Percentiles rank a stretch among this genome's conserved stretches.
phyloP scores from a whole-genome alignment of 2,329 filamentous ascomycete species.

The Cladorrhinum sp. region DNA sequence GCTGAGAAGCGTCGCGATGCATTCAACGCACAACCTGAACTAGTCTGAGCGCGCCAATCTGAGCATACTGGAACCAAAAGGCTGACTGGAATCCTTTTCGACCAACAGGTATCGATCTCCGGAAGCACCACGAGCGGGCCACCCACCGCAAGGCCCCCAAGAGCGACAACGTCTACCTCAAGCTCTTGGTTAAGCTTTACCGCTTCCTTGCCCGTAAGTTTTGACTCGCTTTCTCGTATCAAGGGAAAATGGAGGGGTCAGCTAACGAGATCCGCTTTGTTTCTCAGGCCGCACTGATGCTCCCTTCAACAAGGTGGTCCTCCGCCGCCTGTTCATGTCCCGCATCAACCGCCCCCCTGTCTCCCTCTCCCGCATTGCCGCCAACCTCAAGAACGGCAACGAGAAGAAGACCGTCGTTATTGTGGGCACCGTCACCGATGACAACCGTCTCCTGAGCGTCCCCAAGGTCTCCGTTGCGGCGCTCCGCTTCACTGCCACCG shows the following conservation, averaged over 20 bases:
- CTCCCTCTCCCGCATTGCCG: conserved; percentile 84
- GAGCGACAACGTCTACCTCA: conserved; percentile 97
- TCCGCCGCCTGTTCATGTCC: conserved; percentile 97
- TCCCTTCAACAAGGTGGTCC: conserved; percentile 97
- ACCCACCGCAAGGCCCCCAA: conserved; percentile 92
- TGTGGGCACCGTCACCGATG: conserved; percentile 93
- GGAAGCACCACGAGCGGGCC: conserved; percentile 65
- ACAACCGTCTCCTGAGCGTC: conserved; percentile 86
- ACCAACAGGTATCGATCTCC: conserved; percentile 67
- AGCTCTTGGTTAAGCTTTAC: conserved; percentile 97
- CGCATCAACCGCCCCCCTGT: conserved; percentile 97
- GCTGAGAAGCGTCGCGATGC: neutral
- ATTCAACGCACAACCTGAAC: conserved; percentile 6
- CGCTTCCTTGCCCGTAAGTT: conserved; percentile 88
- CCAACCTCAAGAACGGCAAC: conserved; percentile 61
- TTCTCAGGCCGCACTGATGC: conserved; percentile 84
- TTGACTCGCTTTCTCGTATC: neutral
- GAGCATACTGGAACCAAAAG: conserved; percentile 62
- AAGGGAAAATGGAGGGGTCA: neutral
- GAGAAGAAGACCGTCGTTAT: conserved; percentile 88
- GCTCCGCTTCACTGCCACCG: conserved; percentile 93
- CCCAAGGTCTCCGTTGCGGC: conserved; percentile 94
- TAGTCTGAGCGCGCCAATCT: conserved; percentile 33
- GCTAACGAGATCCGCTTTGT: neutral
- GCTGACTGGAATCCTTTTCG: conserved; percentile 52